A percentile compares a stretch with the other conserved stretches of the same genome.
phyloP scores from a whole-genome alignment of 768 basidiomycete genomes.

The Neoboletus brunneissimus region DNA sequence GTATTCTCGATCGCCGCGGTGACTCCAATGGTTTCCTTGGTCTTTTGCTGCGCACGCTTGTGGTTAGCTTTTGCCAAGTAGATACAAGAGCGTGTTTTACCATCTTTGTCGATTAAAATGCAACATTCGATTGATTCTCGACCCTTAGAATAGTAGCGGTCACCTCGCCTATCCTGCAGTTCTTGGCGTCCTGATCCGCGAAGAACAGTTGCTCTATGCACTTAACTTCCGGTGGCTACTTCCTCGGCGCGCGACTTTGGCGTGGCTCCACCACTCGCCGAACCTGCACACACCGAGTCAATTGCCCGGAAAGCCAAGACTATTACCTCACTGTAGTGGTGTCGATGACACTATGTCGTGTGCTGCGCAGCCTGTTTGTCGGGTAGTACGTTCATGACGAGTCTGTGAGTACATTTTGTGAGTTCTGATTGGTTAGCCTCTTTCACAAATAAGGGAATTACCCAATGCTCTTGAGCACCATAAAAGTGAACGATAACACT shows the following conservation, averaged over 20 bases:
- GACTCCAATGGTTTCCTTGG: background rate
- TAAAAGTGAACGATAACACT: background rate
- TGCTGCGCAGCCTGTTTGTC: background rate
- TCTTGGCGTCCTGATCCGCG: slow-evolving; percentile 22
- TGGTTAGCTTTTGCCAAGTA: slow-evolving; percentile 9
- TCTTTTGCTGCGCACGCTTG: slow-evolving; percentile 1
- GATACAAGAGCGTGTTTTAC: background rate
- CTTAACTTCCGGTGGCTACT: background rate
- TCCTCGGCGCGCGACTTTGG: background rate
- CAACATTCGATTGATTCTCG: background rate
- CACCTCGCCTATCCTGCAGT: background rate
- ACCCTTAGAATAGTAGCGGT: background rate
- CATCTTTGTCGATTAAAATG: slow-evolving; percentile 13
- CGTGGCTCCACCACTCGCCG: background rate
- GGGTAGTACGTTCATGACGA: background rate
- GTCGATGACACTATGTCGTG: background rate
- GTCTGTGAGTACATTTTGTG: background rate
- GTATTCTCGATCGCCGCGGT: background rate
- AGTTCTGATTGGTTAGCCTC: background rate
- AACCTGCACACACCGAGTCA: background rate
- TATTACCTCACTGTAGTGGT: slow-evolving; percentile 11
- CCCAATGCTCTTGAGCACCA: background rate
- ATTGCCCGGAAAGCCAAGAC: background rate
- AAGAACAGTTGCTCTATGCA: background rate
- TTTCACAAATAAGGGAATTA: background rate